A percentile compares a stretch with the other conserved stretches of the same genome.
phyloP scores from a whole-genome alignment of 768 basidiomycete species.

The Xerocomus brunneocitrinus region DNA sequence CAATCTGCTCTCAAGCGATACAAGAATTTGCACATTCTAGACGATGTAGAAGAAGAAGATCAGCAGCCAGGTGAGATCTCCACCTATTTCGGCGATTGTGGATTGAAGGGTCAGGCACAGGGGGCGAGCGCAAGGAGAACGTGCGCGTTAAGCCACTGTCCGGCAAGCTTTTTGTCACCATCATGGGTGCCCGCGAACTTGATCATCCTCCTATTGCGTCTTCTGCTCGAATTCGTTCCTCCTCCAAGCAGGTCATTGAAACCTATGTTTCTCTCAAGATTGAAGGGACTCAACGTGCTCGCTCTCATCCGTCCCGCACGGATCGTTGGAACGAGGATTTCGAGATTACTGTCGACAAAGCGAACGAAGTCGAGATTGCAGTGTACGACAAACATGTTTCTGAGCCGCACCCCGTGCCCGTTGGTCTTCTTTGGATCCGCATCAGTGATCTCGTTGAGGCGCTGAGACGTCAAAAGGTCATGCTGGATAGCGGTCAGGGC shows the following conservation, averaged over 20 bases:
- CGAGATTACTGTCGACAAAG: slow-evolving; percentile 94
- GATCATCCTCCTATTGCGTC: slow-evolving; percentile 82
- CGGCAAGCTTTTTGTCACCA: slow-evolving; percentile 83
- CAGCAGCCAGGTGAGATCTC: slow-evolving; percentile 50
- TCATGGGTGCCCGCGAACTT: slow-evolving; percentile 89
- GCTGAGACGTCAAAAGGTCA: slow-evolving; percentile 85
- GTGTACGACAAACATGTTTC: slow-evolving; percentile 89
- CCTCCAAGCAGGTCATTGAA: slow-evolving; percentile 73
- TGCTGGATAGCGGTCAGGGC: slow-evolving; percentile 78
- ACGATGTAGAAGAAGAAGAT: slow-evolving; percentile 85
- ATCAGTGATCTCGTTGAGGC: slow-evolving; percentile 94
- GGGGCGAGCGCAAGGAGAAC: slow-evolving; percentile 89
- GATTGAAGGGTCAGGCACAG: slow-evolving; percentile 42
- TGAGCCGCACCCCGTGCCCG: slow-evolving; percentile 77
- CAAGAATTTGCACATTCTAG: slow-evolving; percentile 91
- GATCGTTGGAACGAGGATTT: slow-evolving; percentile 99
- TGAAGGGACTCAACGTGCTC: slow-evolving; percentile 89
- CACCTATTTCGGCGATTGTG: slow-evolving; percentile 24
- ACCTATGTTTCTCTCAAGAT: slow-evolving; percentile 93
- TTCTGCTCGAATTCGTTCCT: slow-evolving; percentile 61
- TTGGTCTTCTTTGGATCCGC: slow-evolving; percentile 92
- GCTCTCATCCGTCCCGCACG: slow-evolving; percentile 87
- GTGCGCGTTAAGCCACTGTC: slow-evolving; percentile 91
- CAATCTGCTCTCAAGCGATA: slow-evolving; percentile 92
- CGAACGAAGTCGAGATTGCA: slow-evolving; percentile 96